These are phyloP conservation scores for Steccherinum ochraceum DNA, from an alignment of 768 basidiomycete species.

Conservation along the genomic window DNA sequence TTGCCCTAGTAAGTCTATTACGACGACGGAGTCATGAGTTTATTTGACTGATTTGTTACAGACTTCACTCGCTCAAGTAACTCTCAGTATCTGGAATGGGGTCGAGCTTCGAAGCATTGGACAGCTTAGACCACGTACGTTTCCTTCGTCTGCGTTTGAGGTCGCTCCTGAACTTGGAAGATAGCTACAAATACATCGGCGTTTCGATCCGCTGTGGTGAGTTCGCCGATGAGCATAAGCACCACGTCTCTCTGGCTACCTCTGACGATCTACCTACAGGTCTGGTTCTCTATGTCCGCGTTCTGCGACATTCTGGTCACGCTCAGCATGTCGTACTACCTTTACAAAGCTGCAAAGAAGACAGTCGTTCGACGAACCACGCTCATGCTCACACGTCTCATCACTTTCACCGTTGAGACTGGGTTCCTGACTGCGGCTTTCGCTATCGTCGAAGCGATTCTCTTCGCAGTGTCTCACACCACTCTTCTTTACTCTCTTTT, in stretches of 20 bases:
- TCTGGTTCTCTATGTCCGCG: no score
- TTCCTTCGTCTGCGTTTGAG: no score
- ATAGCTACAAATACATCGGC: no score
- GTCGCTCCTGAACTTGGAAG: no score
- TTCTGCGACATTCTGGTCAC: conserved; percentile 24
- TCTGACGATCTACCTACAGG: no score
- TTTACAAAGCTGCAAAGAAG: background rate
- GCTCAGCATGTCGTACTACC: conserved; percentile 14
- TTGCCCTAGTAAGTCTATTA: background rate
- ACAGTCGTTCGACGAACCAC: background rate
- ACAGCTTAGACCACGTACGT: no score
- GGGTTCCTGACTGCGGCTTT: conserved; percentile 4
- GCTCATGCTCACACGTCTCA: background rate
- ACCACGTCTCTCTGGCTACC: no score
- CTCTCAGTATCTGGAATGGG: no score
- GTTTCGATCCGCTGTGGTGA: no score
- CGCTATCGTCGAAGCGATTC: conserved; percentile 2
- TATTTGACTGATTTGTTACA: background rate
- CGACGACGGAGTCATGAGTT: background rate
- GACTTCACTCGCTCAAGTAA: background rate
- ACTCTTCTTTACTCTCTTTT: background rate
- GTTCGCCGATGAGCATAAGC: no score
- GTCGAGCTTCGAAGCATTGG: no score
- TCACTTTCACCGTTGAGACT: conserved; percentile 2
- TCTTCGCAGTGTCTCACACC: background rate